A percentile compares a stretch with the other conserved stretches of the same genome.
These are phyloP conservation scores for Colletotrichum limetticola DNA, from an alignment of 2,329 filamentous ascomycete genomes.

Conservation along the genomic window DNA sequence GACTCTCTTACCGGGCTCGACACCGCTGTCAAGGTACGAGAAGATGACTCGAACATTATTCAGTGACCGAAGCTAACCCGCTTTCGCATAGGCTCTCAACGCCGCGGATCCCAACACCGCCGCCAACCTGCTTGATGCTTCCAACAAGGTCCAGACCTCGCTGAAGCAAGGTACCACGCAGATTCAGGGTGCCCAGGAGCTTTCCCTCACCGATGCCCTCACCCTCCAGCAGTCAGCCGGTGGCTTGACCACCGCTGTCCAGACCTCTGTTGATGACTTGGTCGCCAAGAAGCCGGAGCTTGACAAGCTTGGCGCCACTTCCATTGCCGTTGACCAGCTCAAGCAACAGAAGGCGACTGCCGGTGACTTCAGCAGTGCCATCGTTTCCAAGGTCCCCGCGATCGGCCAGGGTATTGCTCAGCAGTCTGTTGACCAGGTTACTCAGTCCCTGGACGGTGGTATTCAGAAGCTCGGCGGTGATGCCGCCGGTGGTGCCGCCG, in stretches of 20 bases:
- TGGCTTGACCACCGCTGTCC: constrained; percentile 37
- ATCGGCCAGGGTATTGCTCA: constrained; percentile 43
- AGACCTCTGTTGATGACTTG: constrained; percentile 37
- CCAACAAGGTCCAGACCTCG: constrained; percentile 36
- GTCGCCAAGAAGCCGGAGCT: constrained; percentile 41
- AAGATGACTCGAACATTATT: rapidly evolving
- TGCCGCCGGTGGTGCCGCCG: constrained; percentile 8
- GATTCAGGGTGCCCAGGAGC: constrained; percentile 40
- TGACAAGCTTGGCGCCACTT: constrained; percentile 41
- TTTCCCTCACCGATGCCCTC: constrained; percentile 39
- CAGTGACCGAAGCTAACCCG: background rate
- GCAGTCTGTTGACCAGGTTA: constrained; percentile 40
- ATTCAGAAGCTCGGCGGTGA: constrained; percentile 35
- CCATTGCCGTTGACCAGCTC: constrained; percentile 39
- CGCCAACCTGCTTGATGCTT: constrained; percentile 42
- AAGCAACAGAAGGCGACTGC: constrained; percentile 38
- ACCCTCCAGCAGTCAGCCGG: constrained; percentile 37
- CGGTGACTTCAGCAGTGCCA: constrained; percentile 38
- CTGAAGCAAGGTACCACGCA: constrained; percentile 39
- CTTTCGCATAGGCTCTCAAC: constrained; percentile 39
- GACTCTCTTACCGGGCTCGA: constrained; percentile 66
- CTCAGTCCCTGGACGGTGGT: constrained; percentile 36
- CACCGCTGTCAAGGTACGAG: constrained; percentile 35
- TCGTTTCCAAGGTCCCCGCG: constrained; percentile 42
- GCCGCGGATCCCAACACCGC: constrained; percentile 62